Conservation (phyloP, 441 rosid genomes). For the Kokia cookei region DNA sequence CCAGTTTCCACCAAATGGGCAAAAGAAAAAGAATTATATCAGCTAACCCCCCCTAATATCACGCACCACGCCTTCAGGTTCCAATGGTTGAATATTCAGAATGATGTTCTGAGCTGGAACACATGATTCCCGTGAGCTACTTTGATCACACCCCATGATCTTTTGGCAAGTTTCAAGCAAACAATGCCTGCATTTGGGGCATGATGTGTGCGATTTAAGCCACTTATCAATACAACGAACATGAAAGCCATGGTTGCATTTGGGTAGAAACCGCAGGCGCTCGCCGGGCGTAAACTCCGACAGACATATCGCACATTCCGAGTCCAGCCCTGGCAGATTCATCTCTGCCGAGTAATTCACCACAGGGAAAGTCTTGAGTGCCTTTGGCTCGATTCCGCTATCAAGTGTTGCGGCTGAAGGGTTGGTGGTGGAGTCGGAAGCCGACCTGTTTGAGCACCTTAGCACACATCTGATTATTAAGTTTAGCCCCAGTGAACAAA, state of each 20-base stretch:
- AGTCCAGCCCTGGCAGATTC: conserved; percentile 32
- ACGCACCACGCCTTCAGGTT: conserved; percentile 30
- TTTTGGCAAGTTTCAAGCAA: conserved; percentile 42
- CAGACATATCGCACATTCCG: conserved; percentile 44
- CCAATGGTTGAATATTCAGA: conserved; percentile 19
- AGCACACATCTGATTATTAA: conserved; percentile 37
- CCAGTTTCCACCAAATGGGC: no score
- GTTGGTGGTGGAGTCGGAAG: conserved; percentile 10
- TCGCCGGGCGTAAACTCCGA: conserved; percentile 38
- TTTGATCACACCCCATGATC: conserved; percentile 23
- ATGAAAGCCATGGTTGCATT: conserved; percentile 56
- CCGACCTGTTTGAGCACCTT: conserved; percentile 22
- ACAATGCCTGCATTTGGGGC: conserved; percentile 57
- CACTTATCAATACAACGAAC: conserved; percentile 50
- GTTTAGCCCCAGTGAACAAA: conserved; percentile 42
- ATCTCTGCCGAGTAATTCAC: conserved; percentile 38
- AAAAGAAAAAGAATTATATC: background rate
- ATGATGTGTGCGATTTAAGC: conserved; percentile 41
- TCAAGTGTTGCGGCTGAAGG: conserved; percentile 19
- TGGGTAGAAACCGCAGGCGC: conserved; percentile 40
- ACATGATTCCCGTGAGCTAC: conserved; percentile 15
- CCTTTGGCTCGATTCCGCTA: conserved; percentile 44
- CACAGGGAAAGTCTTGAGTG: conserved; percentile 42
- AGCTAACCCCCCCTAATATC: conserved; percentile 5
- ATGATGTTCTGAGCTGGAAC: conserved; percentile 7